Evolutionary conservation across 2,329 filamentous ascomycete species (phyloP).

Genomic region (Nothophoma quercina): DNA sequence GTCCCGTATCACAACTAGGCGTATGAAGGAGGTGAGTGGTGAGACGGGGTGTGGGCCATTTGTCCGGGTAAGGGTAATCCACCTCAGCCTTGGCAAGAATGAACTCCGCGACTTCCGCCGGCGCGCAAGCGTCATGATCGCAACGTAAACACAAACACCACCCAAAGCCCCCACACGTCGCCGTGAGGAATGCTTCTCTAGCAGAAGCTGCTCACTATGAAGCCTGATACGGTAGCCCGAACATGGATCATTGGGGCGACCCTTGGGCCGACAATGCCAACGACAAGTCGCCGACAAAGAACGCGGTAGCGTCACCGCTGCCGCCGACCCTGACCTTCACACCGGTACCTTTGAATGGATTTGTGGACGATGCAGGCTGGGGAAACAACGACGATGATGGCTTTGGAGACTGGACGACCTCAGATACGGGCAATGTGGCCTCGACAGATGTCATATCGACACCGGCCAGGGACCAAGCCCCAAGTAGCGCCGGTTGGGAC

Average conservation of each 20-base stretch:
- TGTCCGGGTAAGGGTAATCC: background rate
- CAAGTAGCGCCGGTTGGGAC: slow-evolving; percentile 17
- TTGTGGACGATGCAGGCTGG: slow-evolving; percentile 49
- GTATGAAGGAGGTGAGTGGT: background rate
- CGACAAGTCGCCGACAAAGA: slow-evolving; percentile 32
- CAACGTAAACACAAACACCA: slow-evolving; percentile 10
- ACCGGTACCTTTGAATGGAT: slow-evolving; percentile 37
- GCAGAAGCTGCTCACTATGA: slow-evolving; percentile 46
- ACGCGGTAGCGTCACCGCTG: slow-evolving; percentile 31
- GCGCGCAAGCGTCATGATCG: slow-evolving; percentile 1
- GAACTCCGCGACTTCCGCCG: slow-evolving; percentile 1
- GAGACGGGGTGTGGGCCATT: slow-evolving; percentile 5
- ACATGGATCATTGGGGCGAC: slow-evolving; percentile 53
- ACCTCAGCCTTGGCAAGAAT: slow-evolving; percentile 8
- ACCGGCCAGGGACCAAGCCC: background rate
- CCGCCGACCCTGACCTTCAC: slow-evolving; percentile 23
- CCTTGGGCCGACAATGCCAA: slow-evolving; percentile 50
- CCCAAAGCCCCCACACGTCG: slow-evolving; percentile 3
- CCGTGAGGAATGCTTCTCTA: slow-evolving; percentile 40
- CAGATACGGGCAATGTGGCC: slow-evolving; percentile 8
- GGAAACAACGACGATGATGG: slow-evolving; percentile 39
- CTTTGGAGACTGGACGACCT: slow-evolving; percentile 39
- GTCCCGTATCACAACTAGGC: background rate
- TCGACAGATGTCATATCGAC: background rate
- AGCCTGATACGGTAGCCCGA: slow-evolving; percentile 37